phyloP scores from a whole-genome alignment of 768 basidiomycete species.

The Podaxis pistillaris region DNA sequence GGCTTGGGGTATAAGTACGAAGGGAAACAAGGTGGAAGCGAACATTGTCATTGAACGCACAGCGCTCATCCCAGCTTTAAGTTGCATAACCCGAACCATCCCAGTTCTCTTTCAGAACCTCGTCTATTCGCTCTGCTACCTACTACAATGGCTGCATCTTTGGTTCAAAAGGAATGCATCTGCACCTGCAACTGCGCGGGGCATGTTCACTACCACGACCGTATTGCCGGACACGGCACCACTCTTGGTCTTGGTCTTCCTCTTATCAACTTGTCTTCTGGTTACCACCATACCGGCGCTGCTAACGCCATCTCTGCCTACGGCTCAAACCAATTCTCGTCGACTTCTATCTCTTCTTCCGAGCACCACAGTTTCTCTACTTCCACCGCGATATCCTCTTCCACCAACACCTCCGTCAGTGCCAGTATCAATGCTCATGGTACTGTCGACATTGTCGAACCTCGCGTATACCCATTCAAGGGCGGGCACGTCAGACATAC shows the following conservation, averaged over 20 bases:
- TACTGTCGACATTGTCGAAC: not conserved
- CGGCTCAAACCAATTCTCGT: not conserved
- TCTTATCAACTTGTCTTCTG: not conserved
- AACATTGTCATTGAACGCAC: not conserved
- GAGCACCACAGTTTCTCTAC: constrained; percentile 3
- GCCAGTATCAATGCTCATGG: not conserved
- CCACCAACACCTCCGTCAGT: not conserved
- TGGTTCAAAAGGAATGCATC: constrained; percentile 1
- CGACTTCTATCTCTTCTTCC: not conserved
- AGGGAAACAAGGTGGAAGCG: not conserved
- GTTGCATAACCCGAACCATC: no score
- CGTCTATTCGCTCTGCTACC: not conserved
- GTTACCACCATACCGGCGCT: not conserved
- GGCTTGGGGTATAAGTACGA: not conserved
- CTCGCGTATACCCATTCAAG: constrained; percentile 9
- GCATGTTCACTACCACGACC: not conserved
- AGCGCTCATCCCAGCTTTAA: not conserved
- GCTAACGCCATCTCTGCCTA: not conserved
- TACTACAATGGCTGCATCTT: constrained; percentile 1
- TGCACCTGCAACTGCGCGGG: constrained; percentile 4
- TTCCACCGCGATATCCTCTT: not conserved
- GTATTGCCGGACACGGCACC: not conserved
- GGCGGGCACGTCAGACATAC: constrained; percentile 12
- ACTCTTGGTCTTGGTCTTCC: not conserved
- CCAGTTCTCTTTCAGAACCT: not conserved